Base-by-base conservation (phyloP, 1,284 basidiomycete species). In the Ustilago loliicola region DNA sequence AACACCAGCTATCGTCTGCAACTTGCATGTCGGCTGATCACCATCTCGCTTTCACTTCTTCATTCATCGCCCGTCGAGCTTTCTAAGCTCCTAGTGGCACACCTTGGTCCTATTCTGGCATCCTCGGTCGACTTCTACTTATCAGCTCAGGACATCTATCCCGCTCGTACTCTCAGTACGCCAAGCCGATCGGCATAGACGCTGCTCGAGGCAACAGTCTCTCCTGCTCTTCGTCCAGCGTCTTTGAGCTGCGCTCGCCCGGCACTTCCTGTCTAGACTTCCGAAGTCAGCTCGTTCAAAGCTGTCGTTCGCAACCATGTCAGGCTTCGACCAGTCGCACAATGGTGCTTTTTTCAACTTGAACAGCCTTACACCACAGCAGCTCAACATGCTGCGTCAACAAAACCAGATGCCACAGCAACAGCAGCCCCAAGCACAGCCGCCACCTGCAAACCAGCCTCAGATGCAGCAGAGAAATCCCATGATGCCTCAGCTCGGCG, bases 391-490 rank as follows among this genome's bases (percentile, higher is more conserved):
- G 66, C 57, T 74, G 9, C 76, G 77, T 29, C 66, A 76, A 57
- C 77, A 76, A 59, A 72, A 63, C 25, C 78, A 77, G 68, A 72
- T 63, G 55, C 55, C 74, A 36, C 76, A 76, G 32, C 77, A 71
- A 25, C 72, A 60, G 58, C 66, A 62, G 53, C 61, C 45, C 0
- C 70, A 72, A 45, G 58, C 65, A 1, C 69, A 67, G 58, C 70
- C 60, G 50, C 73, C 58, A 69, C 67, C 62, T 36, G 52, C 56
- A 5, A n/a, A 34, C 10, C 77, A 63, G 57, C 64, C 58, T 30
- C 74, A 65, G 67, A 62, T 73, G 72, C 77, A 72, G 71, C 78
- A 73, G 59, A 66, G 61, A 36, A 79, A 72, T 51, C 66, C 74
- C 45, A 73, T 76, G 56, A 72, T 73, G 72, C 70, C 66, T 29